Percentiles rank a stretch among this genome's conserved stretches.
phyloP scores from a whole-genome alignment of 768 basidiomycete genomes.

The Trametes cubensis region DNA sequence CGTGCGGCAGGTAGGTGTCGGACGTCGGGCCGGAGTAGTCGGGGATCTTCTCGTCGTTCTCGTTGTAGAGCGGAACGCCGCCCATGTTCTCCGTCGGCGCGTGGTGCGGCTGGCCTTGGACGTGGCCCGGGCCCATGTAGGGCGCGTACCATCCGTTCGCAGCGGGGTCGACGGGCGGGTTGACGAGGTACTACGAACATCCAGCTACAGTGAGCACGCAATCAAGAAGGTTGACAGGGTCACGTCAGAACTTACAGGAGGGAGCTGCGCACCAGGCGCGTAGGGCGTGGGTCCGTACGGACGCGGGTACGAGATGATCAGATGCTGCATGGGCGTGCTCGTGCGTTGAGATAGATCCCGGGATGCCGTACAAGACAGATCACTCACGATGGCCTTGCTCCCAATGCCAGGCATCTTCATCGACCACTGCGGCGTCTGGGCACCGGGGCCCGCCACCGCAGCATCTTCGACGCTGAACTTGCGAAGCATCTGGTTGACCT shows the following conservation, averaged over 20 bases:
- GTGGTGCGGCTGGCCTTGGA: slow-evolving; percentile 28
- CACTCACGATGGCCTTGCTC: slow-evolving; percentile 40
- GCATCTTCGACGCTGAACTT: slow-evolving; percentile 47
- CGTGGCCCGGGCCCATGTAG: slow-evolving; percentile 32
- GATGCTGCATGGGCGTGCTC: slow-evolving; percentile 34
- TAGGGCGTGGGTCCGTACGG: slow-evolving; percentile 38
- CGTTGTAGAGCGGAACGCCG: slow-evolving; percentile 46
- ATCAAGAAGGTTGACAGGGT: no score
- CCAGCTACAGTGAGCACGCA: no score
- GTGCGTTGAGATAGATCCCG: neutral
- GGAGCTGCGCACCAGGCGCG: slow-evolving; percentile 46
- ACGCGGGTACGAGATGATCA: slow-evolving; percentile 44
- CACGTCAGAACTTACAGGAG: slow-evolving; percentile 40
- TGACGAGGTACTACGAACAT: slow-evolving; percentile 40
- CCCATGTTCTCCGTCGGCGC: slow-evolving; percentile 34
- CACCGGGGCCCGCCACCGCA: slow-evolving; percentile 28
- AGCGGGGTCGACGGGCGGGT: slow-evolving; percentile 38
- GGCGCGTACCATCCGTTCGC: slow-evolving; percentile 35
- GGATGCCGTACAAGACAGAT: neutral
- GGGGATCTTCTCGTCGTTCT: slow-evolving; percentile 40
- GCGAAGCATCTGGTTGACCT: slow-evolving; percentile 40
- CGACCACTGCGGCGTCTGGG: slow-evolving; percentile 43
- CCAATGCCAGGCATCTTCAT: slow-evolving; percentile 46
- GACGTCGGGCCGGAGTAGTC: slow-evolving; percentile 30
- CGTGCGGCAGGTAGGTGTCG: slow-evolving; percentile 29